Percentiles rank a stretch among this genome's conserved stretches.
Conservation (phyloP, 2,329 filamentous ascomycete genomes). For the Juglanconis juglandina region DNA sequence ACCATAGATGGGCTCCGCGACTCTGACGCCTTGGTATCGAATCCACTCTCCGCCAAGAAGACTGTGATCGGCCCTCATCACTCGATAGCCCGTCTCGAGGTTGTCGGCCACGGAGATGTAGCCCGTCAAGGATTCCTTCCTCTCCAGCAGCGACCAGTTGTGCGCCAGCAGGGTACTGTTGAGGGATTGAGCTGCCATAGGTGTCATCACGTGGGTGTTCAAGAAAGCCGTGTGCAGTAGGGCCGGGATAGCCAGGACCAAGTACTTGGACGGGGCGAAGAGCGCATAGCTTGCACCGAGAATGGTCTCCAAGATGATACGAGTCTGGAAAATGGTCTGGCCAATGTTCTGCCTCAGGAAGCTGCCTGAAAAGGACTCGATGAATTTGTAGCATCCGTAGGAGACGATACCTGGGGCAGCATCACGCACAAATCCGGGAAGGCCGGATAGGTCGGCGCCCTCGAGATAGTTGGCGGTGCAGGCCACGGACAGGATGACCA, state of each 20-base stretch:
- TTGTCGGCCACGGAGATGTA: constrained; percentile 90
- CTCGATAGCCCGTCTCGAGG: constrained; percentile 64
- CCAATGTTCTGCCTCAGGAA: constrained; percentile 54
- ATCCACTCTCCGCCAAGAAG: constrained; percentile 91
- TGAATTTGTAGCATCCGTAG: constrained; percentile 61
- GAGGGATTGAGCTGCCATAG: constrained; percentile 55
- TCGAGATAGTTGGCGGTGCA: constrained; percentile 65
- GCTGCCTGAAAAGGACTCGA: constrained; percentile 38
- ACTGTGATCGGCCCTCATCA: constrained; percentile 91
- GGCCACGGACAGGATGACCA: constrained; percentile 62
- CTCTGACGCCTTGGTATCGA: constrained; percentile 46
- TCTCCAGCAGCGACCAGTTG: constrained; percentile 73
- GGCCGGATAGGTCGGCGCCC: constrained; percentile 49
- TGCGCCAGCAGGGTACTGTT: constrained; percentile 63
- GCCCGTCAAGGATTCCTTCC: constrained; percentile 82
- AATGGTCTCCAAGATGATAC: constrained; percentile 68
- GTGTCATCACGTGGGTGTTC: constrained; percentile 70
- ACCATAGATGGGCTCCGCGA: constrained; percentile 86
- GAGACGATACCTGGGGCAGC: constrained; percentile 63
- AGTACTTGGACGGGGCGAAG: constrained; percentile 64
- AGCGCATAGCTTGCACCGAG: constrained; percentile 63
- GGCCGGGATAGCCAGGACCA: constrained; percentile 67
- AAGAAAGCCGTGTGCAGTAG: constrained; percentile 66
- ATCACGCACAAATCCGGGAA: constrained; percentile 58
- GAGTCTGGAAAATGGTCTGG: constrained; percentile 60